Percentiles rank a stretch among this genome's conserved stretches.
These are phyloP conservation scores for Chaetomidium leptoderma DNA, from an alignment of 495 filamentous ascomycete species.

Conservation along the genomic window DNA sequence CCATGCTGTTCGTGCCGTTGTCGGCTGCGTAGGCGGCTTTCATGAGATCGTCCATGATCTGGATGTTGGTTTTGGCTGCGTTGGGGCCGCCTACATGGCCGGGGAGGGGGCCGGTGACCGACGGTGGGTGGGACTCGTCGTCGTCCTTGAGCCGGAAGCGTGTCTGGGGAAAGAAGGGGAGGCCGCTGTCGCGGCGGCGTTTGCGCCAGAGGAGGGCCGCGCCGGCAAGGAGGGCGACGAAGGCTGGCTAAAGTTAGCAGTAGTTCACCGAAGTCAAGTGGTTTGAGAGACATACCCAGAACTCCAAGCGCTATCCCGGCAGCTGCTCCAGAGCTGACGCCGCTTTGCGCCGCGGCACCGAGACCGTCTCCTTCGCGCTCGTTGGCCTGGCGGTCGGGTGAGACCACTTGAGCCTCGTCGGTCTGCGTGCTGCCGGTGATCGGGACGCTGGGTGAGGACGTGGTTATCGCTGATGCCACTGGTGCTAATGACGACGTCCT, in stretches of 20 bases:
- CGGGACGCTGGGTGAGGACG: conserved; percentile 3
- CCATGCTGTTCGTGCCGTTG: conserved; percentile 18
- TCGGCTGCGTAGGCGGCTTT: conserved; percentile 26
- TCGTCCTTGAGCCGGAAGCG: conserved; percentile 7
- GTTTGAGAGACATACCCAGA: conserved; percentile 14
- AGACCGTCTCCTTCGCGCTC: not conserved
- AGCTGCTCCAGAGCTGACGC: conserved; percentile 1
- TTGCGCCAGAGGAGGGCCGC: conserved; percentile 19
- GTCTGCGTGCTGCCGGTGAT: not conserved
- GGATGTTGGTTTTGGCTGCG: conserved; percentile 25
- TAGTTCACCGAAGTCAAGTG: not conserved
- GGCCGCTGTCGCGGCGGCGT: conserved; percentile 13
- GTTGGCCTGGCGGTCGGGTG: not conserved
- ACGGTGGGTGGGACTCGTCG: not conserved
- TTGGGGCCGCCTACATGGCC: not conserved
- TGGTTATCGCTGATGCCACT: not conserved
- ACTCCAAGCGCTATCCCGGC: conserved; percentile 24
- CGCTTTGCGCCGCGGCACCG: not conserved
- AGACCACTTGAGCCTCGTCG: not conserved
- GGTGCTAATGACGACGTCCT: not conserved
- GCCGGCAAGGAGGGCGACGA: conserved; percentile 16
- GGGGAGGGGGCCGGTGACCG: not conserved
- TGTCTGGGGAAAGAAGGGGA: conserved; percentile 16
- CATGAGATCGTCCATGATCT: conserved; percentile 31
- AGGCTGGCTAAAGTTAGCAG: conserved; percentile 16